Conservation (phyloP, 768 basidiomycete species). For the Phylloporus arenicola region DNA sequence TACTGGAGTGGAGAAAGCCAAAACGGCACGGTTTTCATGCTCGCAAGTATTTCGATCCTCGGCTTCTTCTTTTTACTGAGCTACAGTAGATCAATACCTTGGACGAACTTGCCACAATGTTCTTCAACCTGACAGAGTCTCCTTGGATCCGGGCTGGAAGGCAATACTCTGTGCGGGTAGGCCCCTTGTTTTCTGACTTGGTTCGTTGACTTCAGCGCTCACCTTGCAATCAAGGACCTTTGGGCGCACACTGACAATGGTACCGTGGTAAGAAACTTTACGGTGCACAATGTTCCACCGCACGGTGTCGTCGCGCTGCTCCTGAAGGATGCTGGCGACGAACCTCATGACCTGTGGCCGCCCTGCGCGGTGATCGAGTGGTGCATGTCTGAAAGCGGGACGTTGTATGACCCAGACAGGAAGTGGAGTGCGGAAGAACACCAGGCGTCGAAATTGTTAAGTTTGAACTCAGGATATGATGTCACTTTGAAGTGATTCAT, state of each 20-base stretch:
- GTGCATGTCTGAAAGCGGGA: constrained; percentile 60
- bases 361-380: constrained; percentile 52
- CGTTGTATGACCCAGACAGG: constrained; percentile 29
- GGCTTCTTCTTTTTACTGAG: background rate
- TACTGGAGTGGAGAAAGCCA: constrained; percentile 66
- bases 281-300: constrained; percentile 47
- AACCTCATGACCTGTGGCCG: constrained; percentile 53
- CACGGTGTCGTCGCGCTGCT: constrained; percentile 69
- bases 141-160: constrained; percentile 67
- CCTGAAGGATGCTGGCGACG: constrained; percentile 60
- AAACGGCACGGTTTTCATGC: constrained; percentile 64
- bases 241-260: constrained; percentile 72
- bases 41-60: constrained; percentile 34
- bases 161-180: constrained; percentile 58
- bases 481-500: background rate
- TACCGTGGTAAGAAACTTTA: constrained; percentile 56
- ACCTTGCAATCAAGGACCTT: constrained; percentile 44
- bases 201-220: background rate
- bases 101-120: constrained; percentile 50
- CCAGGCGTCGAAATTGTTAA: constrained; percentile 1
- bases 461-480: background rate
- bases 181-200: constrained; percentile 11
- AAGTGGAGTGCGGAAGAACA: constrained; percentile 20
- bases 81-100: constrained; percentile 52
- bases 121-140: constrained; percentile 61